Base-by-base conservation (phyloP, 2,329 filamentous ascomycete genomes). In the Aotearoamyces nothofagi region DNA sequence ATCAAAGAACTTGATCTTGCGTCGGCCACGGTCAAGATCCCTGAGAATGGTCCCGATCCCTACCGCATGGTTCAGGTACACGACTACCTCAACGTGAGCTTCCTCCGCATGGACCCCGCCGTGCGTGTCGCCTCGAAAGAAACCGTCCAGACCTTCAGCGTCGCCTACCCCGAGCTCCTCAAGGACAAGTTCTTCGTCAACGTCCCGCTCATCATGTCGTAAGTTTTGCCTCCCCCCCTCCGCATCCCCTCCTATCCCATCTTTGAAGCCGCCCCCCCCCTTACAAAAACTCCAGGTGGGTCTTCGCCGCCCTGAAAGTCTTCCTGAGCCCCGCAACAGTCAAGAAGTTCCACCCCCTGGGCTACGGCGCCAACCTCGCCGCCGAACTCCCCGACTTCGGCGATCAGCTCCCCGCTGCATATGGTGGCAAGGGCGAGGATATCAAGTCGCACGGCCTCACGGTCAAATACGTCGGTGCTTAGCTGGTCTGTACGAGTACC, bases 111-210 rank as follows among this genome's bases (percentile, higher is more conserved):
- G 60, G 77, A 87, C 32, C 68, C 79, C 1, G 61, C 66, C 33
- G 74, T 90, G 54, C 84, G 80, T 53, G 64, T 72, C 3, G 79
- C 81, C 10, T 78, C 72, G 39, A 75, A 72, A 46, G 73, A 86
- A 57, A 86, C 81, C 25, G 92, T 94, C 51, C 66, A 78, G 36
- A 64, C 79, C 29, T 83, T 94, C 51, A 69, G 75, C 29, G 73
- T 69, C 41, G 79, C 80, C 40, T 94, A 94, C 57, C 86, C 87
- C 0, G 87, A 94, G 59, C 71, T 92, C 7, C 66, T 94, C 27
- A 72, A 71, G 43, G 71, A 87, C 58, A 94, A 94, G 62, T 94
- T 86, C 65, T 94, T 94, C 50, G 79, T 94, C 57, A 94, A 94
- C 46, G 82, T 94, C 5, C 87, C 87, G 0, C 56, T 75, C 32